These are phyloP conservation scores for Fusarium acutatum DNA, from an alignment of 2,329 filamentous ascomycete genomes.

Conservation along the genomic window DNA sequence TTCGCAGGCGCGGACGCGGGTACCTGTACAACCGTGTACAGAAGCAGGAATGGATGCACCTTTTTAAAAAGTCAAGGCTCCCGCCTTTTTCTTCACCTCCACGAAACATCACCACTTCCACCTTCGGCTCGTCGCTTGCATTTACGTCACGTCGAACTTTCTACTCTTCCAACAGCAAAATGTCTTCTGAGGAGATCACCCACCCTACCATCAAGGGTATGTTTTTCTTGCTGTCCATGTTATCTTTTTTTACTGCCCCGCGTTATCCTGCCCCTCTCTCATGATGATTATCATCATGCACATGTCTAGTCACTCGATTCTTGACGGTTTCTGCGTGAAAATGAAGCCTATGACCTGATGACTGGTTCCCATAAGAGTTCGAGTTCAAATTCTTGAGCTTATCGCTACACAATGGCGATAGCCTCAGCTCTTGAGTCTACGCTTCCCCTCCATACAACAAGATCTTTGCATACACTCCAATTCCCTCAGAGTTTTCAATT, in stretches of 20 bases:
- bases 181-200: conserved; percentile 69
- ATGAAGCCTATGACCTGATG: neutral
- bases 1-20: conserved; percentile 11
- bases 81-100: conserved; percentile 32
- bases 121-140: conserved; percentile 28
- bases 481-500: neutral
- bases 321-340: neutral
- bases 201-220: conserved; percentile 81
- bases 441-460: neutral
- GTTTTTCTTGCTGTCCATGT: conserved; percentile 16
- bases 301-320: neutral
- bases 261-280: conserved; percentile 40
- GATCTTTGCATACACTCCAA: neutral
- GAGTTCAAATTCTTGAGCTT: neutral
- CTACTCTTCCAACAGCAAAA: conserved; percentile 51
- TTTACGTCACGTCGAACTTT: neutral
- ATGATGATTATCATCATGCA: conserved; percentile 32
- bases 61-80: conserved; percentile 35
- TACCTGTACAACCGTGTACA: conserved; percentile 5
- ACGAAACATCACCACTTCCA: conserved; percentile 17
- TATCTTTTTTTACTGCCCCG: conserved; percentile 20
- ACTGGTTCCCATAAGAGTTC: neutral
- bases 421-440: neutral
- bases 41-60: neutral
- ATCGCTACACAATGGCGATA: neutral